Conservation (phyloP, 306 rosid species). For the Citrullus mucosospermus region DNA sequence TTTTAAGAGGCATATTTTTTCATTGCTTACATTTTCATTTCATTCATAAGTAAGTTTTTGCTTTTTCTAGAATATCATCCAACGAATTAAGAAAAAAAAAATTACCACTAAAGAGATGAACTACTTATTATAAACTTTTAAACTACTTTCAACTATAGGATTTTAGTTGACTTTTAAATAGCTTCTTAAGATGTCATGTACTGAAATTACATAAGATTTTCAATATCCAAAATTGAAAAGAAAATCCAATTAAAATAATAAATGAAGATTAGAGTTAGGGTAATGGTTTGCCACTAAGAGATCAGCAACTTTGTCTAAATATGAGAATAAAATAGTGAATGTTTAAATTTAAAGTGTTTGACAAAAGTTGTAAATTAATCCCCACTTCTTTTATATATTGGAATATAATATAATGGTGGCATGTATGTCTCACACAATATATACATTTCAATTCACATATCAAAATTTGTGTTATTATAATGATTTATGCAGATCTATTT, state of each 20-base stretch:
- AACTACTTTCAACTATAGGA: not conserved
- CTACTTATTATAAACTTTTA: no score
- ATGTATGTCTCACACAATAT: not conserved
- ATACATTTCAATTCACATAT: not conserved
- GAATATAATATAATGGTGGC: not conserved
- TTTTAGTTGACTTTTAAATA: not conserved
- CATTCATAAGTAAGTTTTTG: no score
- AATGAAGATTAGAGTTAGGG: not conserved
- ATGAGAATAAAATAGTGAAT: not conserved
- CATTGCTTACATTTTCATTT: no score
- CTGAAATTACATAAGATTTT: not conserved
- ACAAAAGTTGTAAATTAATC: not conserved
- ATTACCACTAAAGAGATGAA: no score
- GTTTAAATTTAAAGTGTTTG: not conserved
- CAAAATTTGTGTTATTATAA: not conserved
- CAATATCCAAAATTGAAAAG: not conserved
- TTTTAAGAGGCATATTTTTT: no score
- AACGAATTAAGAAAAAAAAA: no score
- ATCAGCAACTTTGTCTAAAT: not conserved
- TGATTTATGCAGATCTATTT: not conserved
- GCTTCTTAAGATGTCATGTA: not conserved
- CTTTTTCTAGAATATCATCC: no score
- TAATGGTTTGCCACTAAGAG: slow-evolving; percentile 1
- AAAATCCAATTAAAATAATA: not conserved
- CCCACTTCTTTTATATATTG: not conserved